Evolutionary conservation across 768 basidiomycete species (phyloP).

Genomic region (Auricularia sp.): DNA sequence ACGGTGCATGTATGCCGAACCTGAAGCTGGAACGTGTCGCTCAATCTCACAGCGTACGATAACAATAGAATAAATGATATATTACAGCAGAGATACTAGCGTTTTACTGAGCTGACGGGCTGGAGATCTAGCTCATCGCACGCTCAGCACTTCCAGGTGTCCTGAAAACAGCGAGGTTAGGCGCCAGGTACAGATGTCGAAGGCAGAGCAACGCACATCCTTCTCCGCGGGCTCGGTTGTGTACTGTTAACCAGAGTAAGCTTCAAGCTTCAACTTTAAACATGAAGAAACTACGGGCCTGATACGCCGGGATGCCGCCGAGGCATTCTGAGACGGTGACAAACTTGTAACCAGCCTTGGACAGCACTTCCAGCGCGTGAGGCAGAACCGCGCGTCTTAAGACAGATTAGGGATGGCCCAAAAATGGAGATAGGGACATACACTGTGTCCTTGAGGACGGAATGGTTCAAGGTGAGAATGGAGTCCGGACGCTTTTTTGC

Average conservation of each 20-base stretch:
- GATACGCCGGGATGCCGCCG: slow-evolving; percentile 3
- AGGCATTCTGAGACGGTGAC: slow-evolving; percentile 19
- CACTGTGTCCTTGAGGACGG: slow-evolving; percentile 15
- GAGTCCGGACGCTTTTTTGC: slow-evolving; percentile 8
- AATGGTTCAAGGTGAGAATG: slow-evolving; percentile 17
- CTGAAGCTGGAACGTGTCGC: too few species aligned
- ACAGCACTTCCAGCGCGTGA: slow-evolving; percentile 13
- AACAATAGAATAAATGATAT: too few species aligned
- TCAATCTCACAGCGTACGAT: too few species aligned
- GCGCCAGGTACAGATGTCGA: too few species aligned
- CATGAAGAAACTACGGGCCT: background rate
- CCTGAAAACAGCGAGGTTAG: too few species aligned
- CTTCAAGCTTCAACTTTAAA: background rate
- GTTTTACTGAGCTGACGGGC: too few species aligned
- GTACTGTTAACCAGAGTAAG: background rate
- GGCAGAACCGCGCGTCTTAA: slow-evolving; percentile 12
- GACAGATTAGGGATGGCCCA: background rate
- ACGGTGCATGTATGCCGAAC: too few species aligned
- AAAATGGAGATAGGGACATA: background rate
- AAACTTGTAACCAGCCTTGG: slow-evolving; percentile 15
- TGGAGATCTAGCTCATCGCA: too few species aligned
- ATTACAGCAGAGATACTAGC: too few species aligned
- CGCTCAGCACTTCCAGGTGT: too few species aligned
- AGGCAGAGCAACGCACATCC: too few species aligned
- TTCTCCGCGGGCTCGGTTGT: too few species aligned